Evolutionary conservation across 768 basidiomycete species (phyloP).

Genomic region (Daedalea quercina): DNA sequence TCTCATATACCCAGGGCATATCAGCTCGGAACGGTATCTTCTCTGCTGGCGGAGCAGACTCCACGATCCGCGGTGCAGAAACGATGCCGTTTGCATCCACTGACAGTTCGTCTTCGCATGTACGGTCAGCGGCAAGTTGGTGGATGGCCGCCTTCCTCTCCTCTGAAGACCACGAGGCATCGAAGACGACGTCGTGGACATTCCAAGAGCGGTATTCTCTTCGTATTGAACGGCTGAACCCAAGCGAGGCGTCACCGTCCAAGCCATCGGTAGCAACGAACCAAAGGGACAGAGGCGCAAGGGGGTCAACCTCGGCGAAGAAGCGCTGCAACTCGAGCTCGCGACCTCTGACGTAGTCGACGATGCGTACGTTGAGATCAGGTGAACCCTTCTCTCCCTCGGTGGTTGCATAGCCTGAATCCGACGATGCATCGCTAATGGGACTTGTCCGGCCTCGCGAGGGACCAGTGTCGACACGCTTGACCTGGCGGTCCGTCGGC

Average conservation of each 20-base stretch:
- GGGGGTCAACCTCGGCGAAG: slow-evolving; percentile 9
- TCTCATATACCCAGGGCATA: not conserved
- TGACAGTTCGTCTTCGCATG: not conserved
- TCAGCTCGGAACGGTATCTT: not conserved
- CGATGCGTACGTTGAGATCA: not conserved
- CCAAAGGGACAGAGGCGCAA: slow-evolving; percentile 18
- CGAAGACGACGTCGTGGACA: slow-evolving; percentile 24
- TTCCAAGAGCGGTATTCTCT: slow-evolving; percentile 27
- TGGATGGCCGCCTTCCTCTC: not conserved
- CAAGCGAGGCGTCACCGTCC: slow-evolving; percentile 26
- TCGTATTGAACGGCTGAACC: slow-evolving; percentile 24
- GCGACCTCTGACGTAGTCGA: slow-evolving; percentile 10
- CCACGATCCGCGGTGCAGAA: not conserved
- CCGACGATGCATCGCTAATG: not conserved
- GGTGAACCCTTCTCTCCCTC: not conserved
- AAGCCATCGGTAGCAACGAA: slow-evolving; percentile 21
- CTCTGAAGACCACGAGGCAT: slow-evolving; percentile 11
- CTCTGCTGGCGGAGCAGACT: not conserved
- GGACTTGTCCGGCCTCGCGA: not conserved
- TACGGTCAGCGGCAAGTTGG: not conserved
- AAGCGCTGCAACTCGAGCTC: slow-evolving; percentile 15
- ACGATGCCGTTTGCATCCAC: not conserved
- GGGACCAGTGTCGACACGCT: not conserved
- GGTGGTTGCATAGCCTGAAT: not conserved
- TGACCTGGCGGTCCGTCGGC: not conserved